Conservation (phyloP, 371 early-diverging fungal genomes). For the Mucor saturninus region DNA sequence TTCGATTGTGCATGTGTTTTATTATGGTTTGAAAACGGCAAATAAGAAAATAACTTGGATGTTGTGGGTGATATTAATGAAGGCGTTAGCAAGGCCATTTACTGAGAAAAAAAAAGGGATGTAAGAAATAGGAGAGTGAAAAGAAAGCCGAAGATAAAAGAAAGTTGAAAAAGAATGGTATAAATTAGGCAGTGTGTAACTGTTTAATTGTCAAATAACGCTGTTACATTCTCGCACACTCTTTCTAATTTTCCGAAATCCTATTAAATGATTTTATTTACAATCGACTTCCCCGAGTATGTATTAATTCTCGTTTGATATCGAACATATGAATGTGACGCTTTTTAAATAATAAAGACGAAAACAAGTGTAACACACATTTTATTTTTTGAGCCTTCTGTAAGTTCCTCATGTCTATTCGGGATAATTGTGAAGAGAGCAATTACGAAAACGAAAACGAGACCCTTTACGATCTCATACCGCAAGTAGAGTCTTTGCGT, state of each 20-base stretch:
- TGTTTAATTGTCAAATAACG: conserved; percentile 6
- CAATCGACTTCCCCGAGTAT: not conserved
- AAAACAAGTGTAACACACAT: not conserved
- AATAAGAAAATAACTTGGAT: conserved; percentile 27
- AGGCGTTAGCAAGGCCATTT: conserved; percentile 25
- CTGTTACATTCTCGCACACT: conserved; percentile 5
- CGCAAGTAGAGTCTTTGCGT: conserved; percentile 11
- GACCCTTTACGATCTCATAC: conserved; percentile 11
- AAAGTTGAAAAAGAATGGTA: conserved; percentile 2
- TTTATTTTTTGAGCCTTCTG: not conserved
- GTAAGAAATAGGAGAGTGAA: conserved; percentile 3
- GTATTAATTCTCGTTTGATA: not conserved
- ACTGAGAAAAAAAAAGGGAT: not conserved
- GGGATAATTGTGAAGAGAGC: conserved; percentile 2
- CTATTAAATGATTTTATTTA: not conserved
- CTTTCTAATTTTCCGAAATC: conserved; percentile 4
- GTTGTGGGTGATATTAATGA: conserved; percentile 27
- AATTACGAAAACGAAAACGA: not conserved
- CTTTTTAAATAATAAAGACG: not conserved
- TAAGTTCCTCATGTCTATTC: not conserved
- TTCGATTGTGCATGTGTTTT: conserved; percentile 11
- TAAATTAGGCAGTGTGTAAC: conserved; percentile 13
- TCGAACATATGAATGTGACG: not conserved
- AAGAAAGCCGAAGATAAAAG: conserved; percentile 6
- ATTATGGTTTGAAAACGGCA: conserved; percentile 20